These are phyloP conservation scores for Neofusicoccum sp. DNA, from an alignment of 2,329 filamentous ascomycete genomes.

Conservation along the genomic window DNA sequence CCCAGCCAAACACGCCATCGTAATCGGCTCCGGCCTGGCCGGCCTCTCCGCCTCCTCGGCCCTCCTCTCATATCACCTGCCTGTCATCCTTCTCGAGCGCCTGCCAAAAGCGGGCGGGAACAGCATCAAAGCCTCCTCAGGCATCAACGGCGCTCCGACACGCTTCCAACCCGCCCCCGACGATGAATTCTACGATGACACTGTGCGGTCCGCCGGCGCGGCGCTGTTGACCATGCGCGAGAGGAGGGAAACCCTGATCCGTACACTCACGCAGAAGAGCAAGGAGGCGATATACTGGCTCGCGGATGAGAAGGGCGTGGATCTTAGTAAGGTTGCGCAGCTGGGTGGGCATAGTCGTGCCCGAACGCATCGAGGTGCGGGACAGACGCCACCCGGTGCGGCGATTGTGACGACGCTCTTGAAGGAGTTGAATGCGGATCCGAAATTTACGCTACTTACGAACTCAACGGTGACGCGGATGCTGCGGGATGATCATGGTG, in stretches of 20 bases:
- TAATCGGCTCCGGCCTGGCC: slow-evolving; percentile 65
- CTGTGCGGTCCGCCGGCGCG: slow-evolving; percentile 55
- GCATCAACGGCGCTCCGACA: slow-evolving; percentile 63
- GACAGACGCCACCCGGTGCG: slow-evolving; percentile 57
- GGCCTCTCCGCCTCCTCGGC: slow-evolving; percentile 57
- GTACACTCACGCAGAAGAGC: slow-evolving; percentile 49
- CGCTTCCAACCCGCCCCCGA: slow-evolving; percentile 51
- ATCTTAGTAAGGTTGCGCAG: slow-evolving; percentile 57
- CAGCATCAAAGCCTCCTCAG: slow-evolving; percentile 65
- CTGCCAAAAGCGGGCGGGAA: slow-evolving; percentile 61
- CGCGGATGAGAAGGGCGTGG: slow-evolving; percentile 55
- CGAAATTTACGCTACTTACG: slow-evolving; percentile 53
- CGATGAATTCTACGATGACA: slow-evolving; percentile 55
- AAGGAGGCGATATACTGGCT: slow-evolving; percentile 57
- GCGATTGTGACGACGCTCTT: slow-evolving; percentile 58
- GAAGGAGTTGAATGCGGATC: slow-evolving; percentile 49
- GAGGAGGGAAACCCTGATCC: slow-evolving; percentile 47
- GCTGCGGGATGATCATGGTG: neutral
- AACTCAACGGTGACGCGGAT: slow-evolving; percentile 55
- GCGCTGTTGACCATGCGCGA: slow-evolving; percentile 30
- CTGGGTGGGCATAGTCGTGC: slow-evolving; percentile 59
- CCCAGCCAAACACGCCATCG: slow-evolving; percentile 45
- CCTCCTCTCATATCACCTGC: slow-evolving; percentile 52
- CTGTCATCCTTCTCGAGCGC: slow-evolving; percentile 60
- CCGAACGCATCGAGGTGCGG: slow-evolving; percentile 58